A percentile compares a stretch with the other conserved stretches of the same genome.
Evolutionary conservation across 139 green algal genomes (phyloP).

Genomic region (Parachlorella kessleri): DNA sequence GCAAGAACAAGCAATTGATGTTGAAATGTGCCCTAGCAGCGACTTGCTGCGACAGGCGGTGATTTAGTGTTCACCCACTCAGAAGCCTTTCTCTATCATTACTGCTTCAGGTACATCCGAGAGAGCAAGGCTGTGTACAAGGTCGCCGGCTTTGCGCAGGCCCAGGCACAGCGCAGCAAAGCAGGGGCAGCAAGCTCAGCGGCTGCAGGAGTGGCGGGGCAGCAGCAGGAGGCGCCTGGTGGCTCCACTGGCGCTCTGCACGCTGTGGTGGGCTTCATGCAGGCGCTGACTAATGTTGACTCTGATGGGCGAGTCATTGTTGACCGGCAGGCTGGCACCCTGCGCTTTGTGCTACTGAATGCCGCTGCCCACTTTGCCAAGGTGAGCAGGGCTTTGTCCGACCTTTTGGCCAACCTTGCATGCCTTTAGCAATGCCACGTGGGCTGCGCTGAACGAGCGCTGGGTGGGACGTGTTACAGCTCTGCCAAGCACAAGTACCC

Average conservation of each 20-base stretch:
- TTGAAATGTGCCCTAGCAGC: not conserved
- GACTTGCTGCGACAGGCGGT: no score
- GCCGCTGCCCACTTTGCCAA: conserved; percentile 79
- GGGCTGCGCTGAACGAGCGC: no score
- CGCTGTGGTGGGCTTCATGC: conserved; percentile 74
- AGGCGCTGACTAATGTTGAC: conserved; percentile 78
- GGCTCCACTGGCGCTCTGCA: conserved; percentile 52
- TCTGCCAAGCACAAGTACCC: no score
- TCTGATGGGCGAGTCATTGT: conserved; percentile 87
- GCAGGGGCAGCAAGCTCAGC: conserved; percentile 4
- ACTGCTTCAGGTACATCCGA: conserved; percentile 55
- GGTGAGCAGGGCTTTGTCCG: no score
- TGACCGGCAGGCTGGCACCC: conserved; percentile 15
- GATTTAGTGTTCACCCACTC: no score
- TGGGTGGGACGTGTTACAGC: no score
- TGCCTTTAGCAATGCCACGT: no score
- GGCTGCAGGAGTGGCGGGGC: not conserved
- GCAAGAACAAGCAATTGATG: no score
- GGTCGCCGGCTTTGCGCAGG: conserved; percentile 58
- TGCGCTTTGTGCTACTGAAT: conserved; percentile 93
- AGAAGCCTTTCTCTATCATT: not conserved
- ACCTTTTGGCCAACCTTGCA: no score
- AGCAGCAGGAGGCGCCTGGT: not conserved
- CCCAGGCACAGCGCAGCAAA: conserved; percentile 4
- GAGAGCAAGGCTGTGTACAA: conserved; percentile 89